A percentile compares a stretch with the other conserved stretches of the same genome.
phyloP scores from a whole-genome alignment of 257 asterid species.

The Solanum sejunctum region DNA sequence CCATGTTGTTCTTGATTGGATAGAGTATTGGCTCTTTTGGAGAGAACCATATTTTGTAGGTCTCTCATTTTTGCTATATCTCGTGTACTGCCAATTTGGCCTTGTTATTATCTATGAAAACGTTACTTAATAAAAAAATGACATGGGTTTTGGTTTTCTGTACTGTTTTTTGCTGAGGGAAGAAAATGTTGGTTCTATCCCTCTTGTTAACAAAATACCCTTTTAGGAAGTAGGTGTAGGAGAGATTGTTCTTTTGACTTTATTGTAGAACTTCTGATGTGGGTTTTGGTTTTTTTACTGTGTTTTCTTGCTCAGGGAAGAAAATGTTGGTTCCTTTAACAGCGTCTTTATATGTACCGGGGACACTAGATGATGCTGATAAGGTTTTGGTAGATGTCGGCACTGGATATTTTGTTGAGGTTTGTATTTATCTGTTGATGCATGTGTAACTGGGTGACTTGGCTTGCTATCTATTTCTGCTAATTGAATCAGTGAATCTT shows the following conservation, averaged over 20 bases:
- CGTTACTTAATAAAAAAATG: neutral
- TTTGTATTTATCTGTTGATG: neutral
- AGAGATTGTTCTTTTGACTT: neutral
- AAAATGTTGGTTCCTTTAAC: conserved; percentile 82
- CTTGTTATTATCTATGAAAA: neutral
- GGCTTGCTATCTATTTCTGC: neutral
- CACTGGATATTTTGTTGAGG: conserved; percentile 93
- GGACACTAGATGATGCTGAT: conserved; percentile 73
- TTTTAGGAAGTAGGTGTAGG: neutral
- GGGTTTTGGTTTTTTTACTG: neutral
- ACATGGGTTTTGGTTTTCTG: neutral
- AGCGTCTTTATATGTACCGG: conserved; percentile 83
- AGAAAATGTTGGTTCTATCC: neutral
- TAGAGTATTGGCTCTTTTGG: neutral
- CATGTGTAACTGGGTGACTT: neutral
- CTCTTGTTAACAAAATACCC: neutral
- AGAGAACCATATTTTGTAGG: neutral
- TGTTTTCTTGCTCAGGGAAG: conserved; percentile 36
- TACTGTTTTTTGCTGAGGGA: neutral
- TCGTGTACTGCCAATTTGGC: neutral
- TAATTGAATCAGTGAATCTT: neutral
- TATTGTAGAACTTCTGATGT: neutral
- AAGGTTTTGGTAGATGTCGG: conserved; percentile 92
- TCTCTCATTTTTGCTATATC: neutral
- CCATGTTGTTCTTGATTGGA: neutral